Base-by-base conservation (phyloP, 2,329 filamentous ascomycete genomes). In the Fusarium sp. region DNA sequence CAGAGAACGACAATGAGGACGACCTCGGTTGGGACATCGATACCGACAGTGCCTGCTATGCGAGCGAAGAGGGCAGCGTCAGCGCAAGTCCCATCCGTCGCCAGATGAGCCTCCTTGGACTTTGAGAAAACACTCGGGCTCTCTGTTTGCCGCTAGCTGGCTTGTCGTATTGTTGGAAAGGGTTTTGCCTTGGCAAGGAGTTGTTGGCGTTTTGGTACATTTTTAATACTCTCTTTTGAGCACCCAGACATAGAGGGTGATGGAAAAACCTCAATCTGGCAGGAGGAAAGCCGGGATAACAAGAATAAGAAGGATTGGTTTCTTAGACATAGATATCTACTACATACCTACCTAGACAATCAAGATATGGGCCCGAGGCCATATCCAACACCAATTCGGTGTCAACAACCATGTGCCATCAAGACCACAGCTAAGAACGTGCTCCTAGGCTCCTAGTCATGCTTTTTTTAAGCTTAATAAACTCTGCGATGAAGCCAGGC, bases 1-100 rank as follows among this genome's bases (percentile, higher is more conserved):
- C 75, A 50, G 77, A 77, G 37, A 78, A 86, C 25, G 78, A 81
- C 38, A 80, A 83, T 14, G 81, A 92, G 86, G 88, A 87, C 4
- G 87, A 89, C 32, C 83, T 90, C 7, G 91, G 94, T 70, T 98
- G 97, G 91, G 97, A 99, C 80, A 98, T 99, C 76, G 97, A 98
- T 82, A 96, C 97, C 33, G 96, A 98, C 76, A 91, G 90, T 56
- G 90, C 88, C 40, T 92, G 87, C 80, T 91, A 92, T 80, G 88
- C 90, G 38, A 95, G 92, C 78, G 93, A 95, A 81, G 93, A 94
- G 70, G 92, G 90, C 61, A 93, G 91, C 78, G 89, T 85, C 59
- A 87, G 88, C 59, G 90, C 91, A 14, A 94, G 92, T 78, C 92
- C 93, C 6, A 85, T 94, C 74, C 87, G 91, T 76, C 87, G 92